These are phyloP conservation scores for Hordeum marinum DNA, from an alignment of 176 grass and related monocot genomes.

Conservation along the genomic window DNA sequence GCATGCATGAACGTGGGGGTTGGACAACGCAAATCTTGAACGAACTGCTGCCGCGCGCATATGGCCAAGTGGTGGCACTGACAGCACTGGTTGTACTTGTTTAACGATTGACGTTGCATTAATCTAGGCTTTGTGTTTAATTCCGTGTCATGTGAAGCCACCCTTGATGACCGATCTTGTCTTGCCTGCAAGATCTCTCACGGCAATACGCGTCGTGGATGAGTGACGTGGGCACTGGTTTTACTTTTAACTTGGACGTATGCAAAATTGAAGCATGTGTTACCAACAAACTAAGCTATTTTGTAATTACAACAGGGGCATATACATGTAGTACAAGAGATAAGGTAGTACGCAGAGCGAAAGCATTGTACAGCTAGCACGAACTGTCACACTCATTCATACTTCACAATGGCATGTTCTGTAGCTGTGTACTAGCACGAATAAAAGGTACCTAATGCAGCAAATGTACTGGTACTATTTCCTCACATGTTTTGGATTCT, in stretches of 20 bases:
- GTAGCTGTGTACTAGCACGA: not conserved
- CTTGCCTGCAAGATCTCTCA: not conserved
- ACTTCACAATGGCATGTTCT: not conserved
- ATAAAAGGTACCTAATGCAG: not conserved
- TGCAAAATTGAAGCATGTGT: not conserved
- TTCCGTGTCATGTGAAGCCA: conserved; percentile 12
- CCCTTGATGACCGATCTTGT: conserved; percentile 31
- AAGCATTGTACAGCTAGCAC: not conserved
- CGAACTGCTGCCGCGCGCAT: not conserved
- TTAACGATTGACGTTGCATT: not conserved
- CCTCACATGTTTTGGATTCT: not conserved
- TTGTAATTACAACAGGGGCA: not conserved
- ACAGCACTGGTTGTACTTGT: not conserved
- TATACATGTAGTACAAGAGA: not conserved
- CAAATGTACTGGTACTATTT: not conserved
- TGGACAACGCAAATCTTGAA: not conserved
- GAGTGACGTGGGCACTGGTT: not conserved
- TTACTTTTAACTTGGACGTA: not conserved
- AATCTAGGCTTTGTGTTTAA: conserved; percentile 18
- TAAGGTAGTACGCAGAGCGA: not conserved
- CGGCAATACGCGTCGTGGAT: not conserved
- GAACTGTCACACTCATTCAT: not conserved
- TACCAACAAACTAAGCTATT: not conserved
- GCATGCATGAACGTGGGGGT: conserved; percentile 31
- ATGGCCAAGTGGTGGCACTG: conserved; percentile 36